Evolutionary conservation across 768 basidiomycete species (phyloP), one percentile per base, ranked within the genome.

Genomic region (Tulasnella sp.): DNA sequence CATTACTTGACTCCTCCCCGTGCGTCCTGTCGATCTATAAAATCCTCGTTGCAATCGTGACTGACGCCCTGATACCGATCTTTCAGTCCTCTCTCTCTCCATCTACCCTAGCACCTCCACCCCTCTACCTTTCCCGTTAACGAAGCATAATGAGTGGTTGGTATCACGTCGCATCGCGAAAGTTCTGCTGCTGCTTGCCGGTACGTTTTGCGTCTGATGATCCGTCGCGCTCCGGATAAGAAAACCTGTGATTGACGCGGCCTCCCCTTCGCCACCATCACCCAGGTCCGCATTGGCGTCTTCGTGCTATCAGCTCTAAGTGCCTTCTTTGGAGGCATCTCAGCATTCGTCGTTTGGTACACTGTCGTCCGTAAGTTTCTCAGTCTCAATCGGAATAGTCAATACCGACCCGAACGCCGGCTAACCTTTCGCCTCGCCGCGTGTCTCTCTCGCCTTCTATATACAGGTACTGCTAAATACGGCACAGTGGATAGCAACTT

Each of bases 151-250:
- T 77, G 75, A 76, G 57, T 76, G 61, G 61, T 32, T 76, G 57
- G 32, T 76, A 76, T 77, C 77, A 77, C 71, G 71, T 70, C 42
- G 70, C 44, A n/a, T 70, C 77, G 35, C 26, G 71, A 70, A 77
- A 77, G 77, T 77, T 77, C 46, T 73, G 69, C 55, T 77, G 77
- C 69, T 77, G 77, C 70, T 71, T 77, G 46, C 77, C 77, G 3
- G 77, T 77, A 42, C 26, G 77, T 77, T 44, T 44, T 44, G 44
- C 44, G 11, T 44, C 44, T 44, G 11, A 3, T 39, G n/a, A 48
- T n/a, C 48, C 40, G 35, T 9, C 42, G 39, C 18, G 70, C 44
- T 16, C n/a, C 6, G 39, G 70, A 26, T 57, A 26, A 20, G 35
- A 29, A 39, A n/a, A 39, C 23, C 32, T 0, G 44, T 32, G 13